These are phyloP conservation scores for Cystofilobasidium bisporidii DNA, from an alignment of 768 basidiomycete species.

Conservation along the genomic window DNA sequence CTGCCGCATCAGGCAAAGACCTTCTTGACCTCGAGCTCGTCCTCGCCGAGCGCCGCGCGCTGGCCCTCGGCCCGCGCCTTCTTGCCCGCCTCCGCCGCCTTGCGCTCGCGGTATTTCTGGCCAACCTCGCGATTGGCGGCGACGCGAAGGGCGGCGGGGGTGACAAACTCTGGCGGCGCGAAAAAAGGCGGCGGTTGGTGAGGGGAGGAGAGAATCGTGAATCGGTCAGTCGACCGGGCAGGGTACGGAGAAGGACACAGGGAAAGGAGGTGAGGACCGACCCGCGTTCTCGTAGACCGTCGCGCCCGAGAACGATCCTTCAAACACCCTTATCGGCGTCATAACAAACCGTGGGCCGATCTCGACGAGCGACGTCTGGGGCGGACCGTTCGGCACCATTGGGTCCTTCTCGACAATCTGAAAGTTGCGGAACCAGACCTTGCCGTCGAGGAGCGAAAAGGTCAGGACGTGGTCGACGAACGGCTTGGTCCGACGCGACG, in stretches of 20 bases:
- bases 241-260: background rate
- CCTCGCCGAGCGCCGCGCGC: constrained; percentile 51
- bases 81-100: constrained; percentile 63
- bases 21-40: constrained; percentile 71
- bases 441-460: constrained; percentile 87
- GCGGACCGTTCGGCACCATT: constrained; percentile 69
- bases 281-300: constrained; percentile 94
- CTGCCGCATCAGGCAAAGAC: constrained; percentile 90
- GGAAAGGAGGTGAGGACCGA: constrained; percentile 34
- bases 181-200: background rate
- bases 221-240: background rate
- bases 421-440: constrained; percentile 99
- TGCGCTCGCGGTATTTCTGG: constrained; percentile 68
- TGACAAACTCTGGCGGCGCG: constrained; percentile 65
- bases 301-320: constrained; percentile 89
- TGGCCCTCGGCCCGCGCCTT: constrained; percentile 55
- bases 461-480: constrained; percentile 97
- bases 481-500: constrained; percentile 84
- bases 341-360: constrained; percentile 96
- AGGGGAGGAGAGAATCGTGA: background rate
- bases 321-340: constrained; percentile 94
- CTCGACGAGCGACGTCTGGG: constrained; percentile 80
- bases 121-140: constrained; percentile 62
- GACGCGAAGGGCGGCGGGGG: constrained; percentile 71
- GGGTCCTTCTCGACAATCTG: constrained; percentile 57